phyloP scores from a whole-genome alignment of 441 rosid genomes.

The Arabidopsis lyrata region DNA sequence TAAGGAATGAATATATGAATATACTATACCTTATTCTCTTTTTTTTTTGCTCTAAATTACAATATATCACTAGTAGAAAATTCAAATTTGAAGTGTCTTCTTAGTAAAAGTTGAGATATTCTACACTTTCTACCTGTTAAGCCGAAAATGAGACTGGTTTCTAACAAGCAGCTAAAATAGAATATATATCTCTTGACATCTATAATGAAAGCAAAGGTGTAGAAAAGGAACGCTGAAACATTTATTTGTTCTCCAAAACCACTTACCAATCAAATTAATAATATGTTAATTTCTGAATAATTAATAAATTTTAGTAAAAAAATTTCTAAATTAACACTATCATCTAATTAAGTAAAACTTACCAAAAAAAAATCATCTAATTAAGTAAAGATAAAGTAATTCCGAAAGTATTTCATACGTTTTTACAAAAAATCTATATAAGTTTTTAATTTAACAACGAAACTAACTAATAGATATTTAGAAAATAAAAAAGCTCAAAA shows the following conservation, averaged over 20 bases:
- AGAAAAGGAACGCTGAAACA: neutral
- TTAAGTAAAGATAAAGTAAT: no score
- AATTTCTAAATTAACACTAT: no score
- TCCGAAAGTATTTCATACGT: no score
- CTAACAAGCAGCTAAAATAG: neutral
- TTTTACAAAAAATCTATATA: no score
- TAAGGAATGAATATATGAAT: neutral
- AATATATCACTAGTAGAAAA: neutral
- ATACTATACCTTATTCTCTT: constrained; percentile 1
- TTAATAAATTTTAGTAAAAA: no score
- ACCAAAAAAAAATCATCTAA: no score
- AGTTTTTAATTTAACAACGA: no score
- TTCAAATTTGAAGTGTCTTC: constrained; percentile 13
- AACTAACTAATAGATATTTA: no score
- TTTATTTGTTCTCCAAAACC: neutral
- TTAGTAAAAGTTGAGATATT: neutral
- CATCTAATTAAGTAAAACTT: no score
- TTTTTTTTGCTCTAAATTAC: neutral
- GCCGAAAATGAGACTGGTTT: neutral
- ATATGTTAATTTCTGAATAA: neutral
- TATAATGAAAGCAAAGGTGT: no score
- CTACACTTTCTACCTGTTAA: neutral
- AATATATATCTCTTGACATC: neutral
- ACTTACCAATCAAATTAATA: neutral
- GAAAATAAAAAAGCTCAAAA: no score